phyloP scores from a whole-genome alignment of 805 yeast genomes.

The Saturnispora gosingensis region DNA sequence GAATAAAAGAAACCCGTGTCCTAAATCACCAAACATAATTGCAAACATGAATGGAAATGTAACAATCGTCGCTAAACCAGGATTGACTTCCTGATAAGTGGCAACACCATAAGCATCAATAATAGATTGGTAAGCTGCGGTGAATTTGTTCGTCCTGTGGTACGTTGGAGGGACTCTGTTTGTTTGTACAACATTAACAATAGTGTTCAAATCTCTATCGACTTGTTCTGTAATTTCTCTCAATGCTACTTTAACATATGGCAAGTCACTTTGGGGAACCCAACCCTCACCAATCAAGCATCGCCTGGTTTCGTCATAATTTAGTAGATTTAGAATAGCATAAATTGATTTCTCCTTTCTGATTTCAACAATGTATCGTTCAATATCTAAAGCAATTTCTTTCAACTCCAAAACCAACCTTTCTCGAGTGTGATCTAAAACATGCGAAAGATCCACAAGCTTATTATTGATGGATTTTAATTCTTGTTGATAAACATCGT shows the following conservation, averaged over 20 bases:
- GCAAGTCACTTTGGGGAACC: conserved; percentile 77
- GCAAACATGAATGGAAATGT: conserved; percentile 81
- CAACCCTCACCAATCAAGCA: conserved; percentile 94
- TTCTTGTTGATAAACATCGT: conserved; percentile 34
- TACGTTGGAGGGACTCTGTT: conserved; percentile 63
- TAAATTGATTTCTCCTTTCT: conserved; percentile 80
- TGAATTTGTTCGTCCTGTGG: conserved; percentile 62
- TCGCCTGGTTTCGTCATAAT: conserved; percentile 74
- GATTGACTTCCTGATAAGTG: conserved; percentile 65
- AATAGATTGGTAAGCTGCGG: conserved; percentile 59
- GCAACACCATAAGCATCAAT: conserved; percentile 75
- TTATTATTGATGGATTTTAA: conserved; percentile 40
- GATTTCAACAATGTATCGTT: conserved; percentile 60
- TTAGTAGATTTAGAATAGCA: conserved; percentile 66
- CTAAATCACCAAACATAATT: conserved; percentile 76
- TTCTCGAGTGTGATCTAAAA: conserved; percentile 52
- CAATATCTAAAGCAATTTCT: conserved; percentile 65
- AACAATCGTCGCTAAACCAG: conserved; percentile 64
- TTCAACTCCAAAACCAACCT: conserved; percentile 71
- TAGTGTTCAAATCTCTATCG: conserved; percentile 38
- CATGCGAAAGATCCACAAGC: conserved; percentile 37
- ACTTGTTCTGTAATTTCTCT: conserved; percentile 51
- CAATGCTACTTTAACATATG: conserved; percentile 54
- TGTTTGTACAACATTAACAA: conserved; percentile 52
- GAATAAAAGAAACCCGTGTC: conserved; percentile 60